phyloP scores from a whole-genome alignment of 331 rosid genomes.

The Rhamnella rubrinervis region DNA sequence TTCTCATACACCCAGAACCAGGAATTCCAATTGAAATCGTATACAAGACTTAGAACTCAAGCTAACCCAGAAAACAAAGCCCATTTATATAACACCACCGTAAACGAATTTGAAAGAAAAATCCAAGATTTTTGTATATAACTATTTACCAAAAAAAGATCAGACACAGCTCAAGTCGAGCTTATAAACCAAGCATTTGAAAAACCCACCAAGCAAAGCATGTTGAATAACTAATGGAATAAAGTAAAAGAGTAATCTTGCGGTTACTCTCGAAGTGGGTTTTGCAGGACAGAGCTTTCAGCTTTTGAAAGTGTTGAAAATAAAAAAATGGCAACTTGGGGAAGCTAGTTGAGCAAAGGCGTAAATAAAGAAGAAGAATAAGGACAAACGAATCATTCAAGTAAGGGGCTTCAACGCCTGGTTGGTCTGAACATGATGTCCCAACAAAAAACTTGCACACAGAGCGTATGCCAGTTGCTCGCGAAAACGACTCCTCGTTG shows the following conservation, averaged over 20 bases:
- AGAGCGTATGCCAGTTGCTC: background rate
- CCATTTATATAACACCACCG: conserved; percentile 8
- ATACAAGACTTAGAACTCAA: conserved; percentile 9
- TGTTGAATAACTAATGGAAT: conserved; percentile 1
- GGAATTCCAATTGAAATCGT: background rate
- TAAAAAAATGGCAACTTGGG: background rate
- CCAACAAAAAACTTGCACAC: background rate
- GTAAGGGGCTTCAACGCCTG: background rate
- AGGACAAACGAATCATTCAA: conserved; percentile 2
- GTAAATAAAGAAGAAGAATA: conserved; percentile 9
- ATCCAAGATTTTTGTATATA: background rate
- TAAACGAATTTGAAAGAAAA: conserved; percentile 13
- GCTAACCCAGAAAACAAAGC: background rate
- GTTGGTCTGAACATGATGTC: conserved; percentile 7
- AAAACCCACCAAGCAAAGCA: conserved; percentile 18
- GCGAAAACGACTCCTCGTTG: background rate
- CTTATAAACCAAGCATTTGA: conserved; percentile 18
- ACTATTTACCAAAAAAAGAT: conserved; percentile 2
- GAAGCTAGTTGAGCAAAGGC: background rate
- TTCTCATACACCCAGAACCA: conserved; percentile 22
- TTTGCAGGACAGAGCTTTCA: background rate
- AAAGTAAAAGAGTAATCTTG: conserved; percentile 21
- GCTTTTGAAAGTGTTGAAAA: background rate
- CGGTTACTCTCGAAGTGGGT: conserved; percentile 25
- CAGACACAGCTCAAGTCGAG: conserved; percentile 18